phyloP scores from a whole-genome alignment of 225 moss, liverwort and hornwort species.

The Straminergon stramineum region DNA sequence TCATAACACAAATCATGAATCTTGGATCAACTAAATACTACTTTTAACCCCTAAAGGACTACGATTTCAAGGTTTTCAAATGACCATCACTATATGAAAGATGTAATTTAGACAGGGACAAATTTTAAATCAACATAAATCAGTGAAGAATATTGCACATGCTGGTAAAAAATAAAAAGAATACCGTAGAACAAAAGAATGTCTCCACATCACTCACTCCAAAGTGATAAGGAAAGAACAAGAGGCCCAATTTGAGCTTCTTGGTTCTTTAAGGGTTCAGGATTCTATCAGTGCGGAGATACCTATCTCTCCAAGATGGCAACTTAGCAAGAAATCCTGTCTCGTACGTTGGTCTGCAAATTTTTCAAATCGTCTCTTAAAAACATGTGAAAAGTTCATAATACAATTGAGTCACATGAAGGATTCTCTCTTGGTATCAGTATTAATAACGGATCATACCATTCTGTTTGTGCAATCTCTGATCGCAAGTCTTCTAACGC shows the following conservation, averaged over 20 bases:
- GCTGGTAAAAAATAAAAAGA: background rate
- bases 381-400: background rate
- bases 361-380: background rate
- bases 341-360: background rate
- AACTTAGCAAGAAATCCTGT: background rate
- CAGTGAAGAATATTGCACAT: background rate
- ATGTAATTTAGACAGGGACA: background rate
- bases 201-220: background rate
- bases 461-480: slow-evolving; percentile 75
- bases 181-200: background rate
- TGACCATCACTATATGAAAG: background rate
- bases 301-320: background rate
- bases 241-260: background rate
- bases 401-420: background rate
- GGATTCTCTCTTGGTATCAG: background rate
- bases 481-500: slow-evolving; percentile 75
- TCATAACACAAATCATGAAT: background rate
- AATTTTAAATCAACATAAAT: background rate
- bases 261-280: background rate
- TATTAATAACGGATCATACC: slow-evolving; percentile 22
- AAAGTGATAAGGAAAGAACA: background rate
- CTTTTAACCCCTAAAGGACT: background rate
- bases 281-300: background rate
- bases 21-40: background rate
- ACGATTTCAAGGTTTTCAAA: background rate